Base-by-base conservation (phyloP, 2,329 filamentous ascomycete genomes). In the Pochonia chlamydosporia region DNA sequence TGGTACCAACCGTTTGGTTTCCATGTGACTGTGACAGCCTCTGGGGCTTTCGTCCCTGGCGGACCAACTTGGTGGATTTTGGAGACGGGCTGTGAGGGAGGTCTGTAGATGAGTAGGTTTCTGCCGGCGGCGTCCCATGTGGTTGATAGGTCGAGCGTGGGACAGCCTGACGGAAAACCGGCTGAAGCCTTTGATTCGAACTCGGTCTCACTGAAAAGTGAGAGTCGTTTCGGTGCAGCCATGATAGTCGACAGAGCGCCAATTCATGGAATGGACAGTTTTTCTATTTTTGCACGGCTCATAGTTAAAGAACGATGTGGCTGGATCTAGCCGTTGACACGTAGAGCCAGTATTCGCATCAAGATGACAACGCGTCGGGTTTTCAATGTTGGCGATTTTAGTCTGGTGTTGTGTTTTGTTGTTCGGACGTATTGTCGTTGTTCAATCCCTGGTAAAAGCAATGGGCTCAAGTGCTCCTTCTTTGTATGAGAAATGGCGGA, bases 81-180 rank as follows among this genome's bases (percentile, higher is more conserved):
- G 46, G 75, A 73, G 9, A 81, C 76, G 7, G 71, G 56, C 54
- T 96, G 89, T 1, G 85, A 85, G 51, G 86, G 88, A 14, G 91
- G 78, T 42, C 92, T 79, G 66, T 86, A 91, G 37, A 96, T 82
- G 54, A 85, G 76, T 16, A 96, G 71, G 43, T 82, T 81, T 42
- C 81, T 81, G 50, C 82, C 79, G 14, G 76, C 74, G n/a, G 76
- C 79, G 11, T 87, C 86, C 63, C 69, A 70, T 11, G 90, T 75
- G 5, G 85, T 84, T n/a, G 86, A 75, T 40, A 97, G 75, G 66
- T 96, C 89, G 71, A 95, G 87, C 8, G 84, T 85, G 14, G 91
- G 89, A 65, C 89, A 95, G 65, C 87, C 89, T 23, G 83, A 76
- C 28, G 92, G 73, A 43, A 85, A 76, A 40, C 74, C 70, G 30